Conservation (phyloP, 2,329 filamentous ascomycete genomes). For the Cladosporium austrohemisphaericum region DNA sequence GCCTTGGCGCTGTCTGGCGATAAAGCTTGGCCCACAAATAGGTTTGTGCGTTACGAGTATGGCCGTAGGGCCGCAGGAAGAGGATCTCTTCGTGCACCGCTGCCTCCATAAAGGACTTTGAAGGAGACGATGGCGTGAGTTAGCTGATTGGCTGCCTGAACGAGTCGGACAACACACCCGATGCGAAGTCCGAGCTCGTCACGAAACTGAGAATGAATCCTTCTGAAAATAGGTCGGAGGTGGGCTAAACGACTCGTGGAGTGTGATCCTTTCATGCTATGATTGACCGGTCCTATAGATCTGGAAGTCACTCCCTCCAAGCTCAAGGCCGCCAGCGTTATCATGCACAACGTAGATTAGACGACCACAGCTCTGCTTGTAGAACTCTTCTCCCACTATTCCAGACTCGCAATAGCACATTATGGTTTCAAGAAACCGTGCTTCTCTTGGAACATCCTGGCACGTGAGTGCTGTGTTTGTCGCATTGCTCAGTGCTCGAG, state of each 20-base stretch:
- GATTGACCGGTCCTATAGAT: neutral
- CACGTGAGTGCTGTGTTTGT: neutral
- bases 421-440: neutral
- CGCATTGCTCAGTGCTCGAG: neutral
- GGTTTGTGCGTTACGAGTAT: too few relatives aligned
- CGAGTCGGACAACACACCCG: too few relatives aligned
- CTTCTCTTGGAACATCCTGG: neutral
- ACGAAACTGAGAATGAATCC: too few relatives aligned
- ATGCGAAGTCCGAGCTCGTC: too few relatives aligned
- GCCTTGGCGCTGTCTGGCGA: too few relatives aligned
- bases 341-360: neutral
- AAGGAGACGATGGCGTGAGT: too few relatives aligned
- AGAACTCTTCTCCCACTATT: conserved; percentile 2
- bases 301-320: neutral
- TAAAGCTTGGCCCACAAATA: too few relatives aligned
- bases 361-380: neutral
- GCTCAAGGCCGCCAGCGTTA: neutral
- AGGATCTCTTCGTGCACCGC: too few relatives aligned
- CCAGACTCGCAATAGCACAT: conserved; percentile 1
- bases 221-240: too few relatives aligned
- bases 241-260: neutral
- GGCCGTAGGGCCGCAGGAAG: too few relatives aligned
- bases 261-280: neutral
- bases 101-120: too few relatives aligned
- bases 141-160: too few relatives aligned